Evolutionary conservation across 352 stramenopile genomes (phyloP), one percentile per base, ranked within the genome.

Genomic region (Phytophthora macrochlamydospora): DNA sequence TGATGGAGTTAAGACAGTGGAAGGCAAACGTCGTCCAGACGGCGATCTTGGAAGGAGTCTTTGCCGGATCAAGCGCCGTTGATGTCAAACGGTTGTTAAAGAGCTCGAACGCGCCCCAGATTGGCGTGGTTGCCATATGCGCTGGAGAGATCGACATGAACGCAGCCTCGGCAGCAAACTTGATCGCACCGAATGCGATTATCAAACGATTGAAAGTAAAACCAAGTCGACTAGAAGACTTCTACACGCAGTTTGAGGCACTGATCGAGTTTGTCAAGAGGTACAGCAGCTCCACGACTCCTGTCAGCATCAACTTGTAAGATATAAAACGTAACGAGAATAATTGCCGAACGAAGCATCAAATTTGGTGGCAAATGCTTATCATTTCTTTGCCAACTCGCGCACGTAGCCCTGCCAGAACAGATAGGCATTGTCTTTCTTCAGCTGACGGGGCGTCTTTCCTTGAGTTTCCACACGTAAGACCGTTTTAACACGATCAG

Each of bases 1-100:
- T 52, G 4, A 46, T 65, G n/a, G 74, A 88, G 56, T 77, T 82
- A 29, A 73, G 59, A 7, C 49, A 64, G 32, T 88, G 79, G 79
- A 85, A 85, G 44, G 65, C 69, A 32, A 83, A 84, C 40, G 56
- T 79, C 40, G 62, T 86, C 4, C 75, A 79, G 56, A 83, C 71
- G 1, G 67, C 77, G 46, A 79, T 81, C 28, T 56, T 63, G n/a
- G 79, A 89, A 48, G 45, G 54, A 0, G 37, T 83, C 28, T 66
- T 69, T 43, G 42, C 56, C 5, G 35, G 55, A 3, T 42, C 51
- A 1, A 60, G 29, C 7, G 14, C 14, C 7, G 48, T 58, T 7
- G 33, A 52, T 29, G 28, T 56, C 9, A 40, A 8, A 4, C 32
- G 35, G 2, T 28, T 67, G 46, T 59, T 76, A 1, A 38, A 50